Evolutionary conservation across 2,329 filamentous ascomycete species (phyloP).

Genomic region (Penicillium sp.): DNA sequence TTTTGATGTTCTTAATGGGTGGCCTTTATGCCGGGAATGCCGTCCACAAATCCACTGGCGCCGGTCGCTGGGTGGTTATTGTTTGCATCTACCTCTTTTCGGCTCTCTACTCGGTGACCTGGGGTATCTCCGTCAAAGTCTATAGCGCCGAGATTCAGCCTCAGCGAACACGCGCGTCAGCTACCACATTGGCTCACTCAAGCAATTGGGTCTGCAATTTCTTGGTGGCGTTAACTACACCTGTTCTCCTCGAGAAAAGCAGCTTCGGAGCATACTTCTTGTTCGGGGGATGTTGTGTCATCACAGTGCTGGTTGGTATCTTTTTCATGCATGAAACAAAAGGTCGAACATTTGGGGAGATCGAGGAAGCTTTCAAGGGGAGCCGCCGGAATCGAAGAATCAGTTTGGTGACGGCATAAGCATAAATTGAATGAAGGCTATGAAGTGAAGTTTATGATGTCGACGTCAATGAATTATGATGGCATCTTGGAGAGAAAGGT

Average conservation of each 20-base stretch:
- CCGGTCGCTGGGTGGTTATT: slow-evolving; percentile 31
- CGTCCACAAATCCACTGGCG: slow-evolving; percentile 29
- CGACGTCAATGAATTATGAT: background rate
- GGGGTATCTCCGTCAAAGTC: slow-evolving; percentile 57
- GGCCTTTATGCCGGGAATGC: slow-evolving; percentile 33
- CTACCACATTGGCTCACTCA: slow-evolving; percentile 54
- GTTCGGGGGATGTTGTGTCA: slow-evolving; percentile 44
- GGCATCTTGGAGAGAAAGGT: background rate
- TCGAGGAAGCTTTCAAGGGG: slow-evolving; percentile 49
- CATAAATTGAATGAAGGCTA: background rate
- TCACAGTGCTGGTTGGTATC: slow-evolving; percentile 41
- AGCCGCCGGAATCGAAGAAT: background rate
- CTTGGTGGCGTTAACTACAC: slow-evolving; percentile 47
- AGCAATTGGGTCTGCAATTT: slow-evolving; percentile 52
- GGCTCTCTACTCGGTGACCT: slow-evolving; percentile 40
- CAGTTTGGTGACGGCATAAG: background rate
- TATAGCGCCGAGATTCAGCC: slow-evolving; percentile 61
- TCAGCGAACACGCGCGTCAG: slow-evolving; percentile 54
- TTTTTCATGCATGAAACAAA: slow-evolving; percentile 54
- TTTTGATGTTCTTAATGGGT: slow-evolving; percentile 39
- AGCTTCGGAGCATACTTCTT: slow-evolving; percentile 50
- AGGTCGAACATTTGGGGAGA: slow-evolving; percentile 50
- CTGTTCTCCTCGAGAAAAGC: slow-evolving; percentile 44
- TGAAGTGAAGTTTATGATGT: too few relatives aligned
- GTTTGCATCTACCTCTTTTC: slow-evolving; percentile 27